Conservation (phyloP, 106 monocot genomes). For the Acorus gramineus region DNA sequence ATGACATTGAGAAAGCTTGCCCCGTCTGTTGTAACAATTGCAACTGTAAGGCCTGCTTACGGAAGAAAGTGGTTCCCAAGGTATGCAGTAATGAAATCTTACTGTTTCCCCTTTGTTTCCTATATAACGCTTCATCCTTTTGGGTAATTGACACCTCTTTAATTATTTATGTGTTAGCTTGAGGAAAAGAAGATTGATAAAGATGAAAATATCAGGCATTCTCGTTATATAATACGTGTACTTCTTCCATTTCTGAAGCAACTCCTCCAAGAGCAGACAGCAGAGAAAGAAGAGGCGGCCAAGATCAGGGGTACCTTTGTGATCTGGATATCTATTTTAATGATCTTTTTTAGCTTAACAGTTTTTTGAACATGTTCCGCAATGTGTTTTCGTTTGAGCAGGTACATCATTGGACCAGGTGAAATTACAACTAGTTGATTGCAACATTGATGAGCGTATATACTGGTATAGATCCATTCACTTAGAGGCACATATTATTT, state of each 20-base stretch:
- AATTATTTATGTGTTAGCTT: constrained; percentile 16
- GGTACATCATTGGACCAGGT: constrained; percentile 22
- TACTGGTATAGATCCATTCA: constrained; percentile 31
- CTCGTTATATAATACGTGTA: constrained; percentile 20
- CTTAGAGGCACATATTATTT: not conserved
- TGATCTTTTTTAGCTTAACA: not conserved
- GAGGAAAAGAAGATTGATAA: constrained; percentile 21
- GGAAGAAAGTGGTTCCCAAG: not conserved
- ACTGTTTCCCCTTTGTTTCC: not conserved
- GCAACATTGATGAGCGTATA: constrained; percentile 40
- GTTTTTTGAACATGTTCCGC: not conserved
- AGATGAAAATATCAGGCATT: constrained; percentile 18
- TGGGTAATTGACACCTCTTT: not conserved
- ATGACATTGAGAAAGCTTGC: constrained; percentile 4
- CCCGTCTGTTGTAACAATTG: constrained; percentile 16
- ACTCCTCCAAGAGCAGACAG: constrained; percentile 33
- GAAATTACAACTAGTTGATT: constrained; percentile 35
- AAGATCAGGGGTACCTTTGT: constrained; percentile 31
- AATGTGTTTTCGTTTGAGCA: constrained; percentile 7
- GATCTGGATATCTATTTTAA: not conserved
- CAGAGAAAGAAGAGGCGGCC: constrained; percentile 37
- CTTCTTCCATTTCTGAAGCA: constrained; percentile 61
- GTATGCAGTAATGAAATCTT: not conserved
- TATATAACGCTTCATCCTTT: not conserved
- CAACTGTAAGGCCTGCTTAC: constrained; percentile 18